These are phyloP conservation scores for Metschnikowia kunwiensis DNA, from an alignment of 805 yeast species.

Conservation along the genomic window DNA sequence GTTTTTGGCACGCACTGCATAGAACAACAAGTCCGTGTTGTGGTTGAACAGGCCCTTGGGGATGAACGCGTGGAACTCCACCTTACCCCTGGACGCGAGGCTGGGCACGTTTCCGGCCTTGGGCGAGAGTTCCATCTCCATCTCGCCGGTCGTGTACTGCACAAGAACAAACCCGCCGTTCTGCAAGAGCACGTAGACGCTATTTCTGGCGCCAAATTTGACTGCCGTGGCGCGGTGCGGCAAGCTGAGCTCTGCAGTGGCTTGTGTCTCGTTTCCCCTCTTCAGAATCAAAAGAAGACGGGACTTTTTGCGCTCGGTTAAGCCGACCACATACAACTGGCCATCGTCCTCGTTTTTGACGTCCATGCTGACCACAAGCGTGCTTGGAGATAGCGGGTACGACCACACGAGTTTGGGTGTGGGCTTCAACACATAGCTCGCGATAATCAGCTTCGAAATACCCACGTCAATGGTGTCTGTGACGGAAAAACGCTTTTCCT, in stretches of 20 bases:
- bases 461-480: slow-evolving; percentile 46
- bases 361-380: slow-evolving; percentile 43
- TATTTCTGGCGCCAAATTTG: slow-evolving; percentile 9
- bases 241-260: slow-evolving; percentile 12
- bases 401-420: slow-evolving; percentile 59
- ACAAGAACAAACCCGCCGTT: slow-evolving; percentile 29
- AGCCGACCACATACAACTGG: slow-evolving; percentile 34
- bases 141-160: slow-evolving; percentile 2
- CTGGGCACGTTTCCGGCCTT: slow-evolving; percentile 11
- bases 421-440: slow-evolving; percentile 51
- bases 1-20: slow-evolving; percentile 13
- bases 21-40: slow-evolving; percentile 26
- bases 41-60: slow-evolving; percentile 21
- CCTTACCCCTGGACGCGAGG: slow-evolving; percentile 10
- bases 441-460: slow-evolving; percentile 52
- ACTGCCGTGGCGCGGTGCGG: slow-evolving; percentile 13
- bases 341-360: slow-evolving; percentile 15
- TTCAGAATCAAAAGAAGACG: slow-evolving; percentile 16
- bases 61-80: slow-evolving; percentile 31
- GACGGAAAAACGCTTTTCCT: slow-evolving; percentile 7
- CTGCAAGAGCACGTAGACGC: slow-evolving; percentile 27
- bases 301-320: slow-evolving; percentile 33
- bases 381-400: slow-evolving; percentile 48
- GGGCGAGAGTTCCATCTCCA: slow-evolving; percentile 6
- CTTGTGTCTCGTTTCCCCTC: slow-evolving; percentile 12